Evolutionary conservation across 176 grass and related monocot species (phyloP), one percentile per base, ranked within the genome.

Genomic region (Oryza punctata): DNA sequence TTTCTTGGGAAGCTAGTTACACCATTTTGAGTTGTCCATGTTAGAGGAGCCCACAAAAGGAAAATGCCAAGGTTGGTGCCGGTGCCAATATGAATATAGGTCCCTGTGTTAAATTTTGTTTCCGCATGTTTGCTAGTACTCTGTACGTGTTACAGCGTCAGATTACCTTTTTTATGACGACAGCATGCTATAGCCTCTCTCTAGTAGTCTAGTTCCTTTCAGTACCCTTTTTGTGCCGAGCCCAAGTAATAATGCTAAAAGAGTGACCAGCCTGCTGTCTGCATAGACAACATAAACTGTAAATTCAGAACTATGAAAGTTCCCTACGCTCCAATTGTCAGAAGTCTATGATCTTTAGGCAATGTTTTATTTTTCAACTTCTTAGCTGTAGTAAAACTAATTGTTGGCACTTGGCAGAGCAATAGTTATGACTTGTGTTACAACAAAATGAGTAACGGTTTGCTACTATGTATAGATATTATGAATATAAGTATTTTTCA

Each of bases 21-120:
- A 88, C 40, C 59, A 67, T 73, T 81, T 90, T 65, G 88, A 90
- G 83, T 33, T 90, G 83, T 90, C 83, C 67, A 77, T 78, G 73
- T 86, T 90, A 82, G 72, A 67, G 88, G 88, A 85, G 73, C 78
- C 78, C 88, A 78, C 78, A 86, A 82, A 81, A 82, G 88, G 88
- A 72, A 89, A 72, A 65, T 72, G 78, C 54, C 83, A 72, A 72
- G 14, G 72, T 71, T 77, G 68, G 60, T 76, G 66, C 72, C 85
- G 78, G 72, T 30, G 65, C 88, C 88, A 41, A 70, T 69, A 72
- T 54, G 66, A 45, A 65, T 57, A 68, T 75, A 70, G 30, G 9
- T 67, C 78, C 57, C 24, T 45, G 30, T 65, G 65, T 89, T 73
- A 66, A 57, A 72, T 60, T 81, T 85, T 81, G 77, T 70, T 81